A percentile compares a stretch with the other conserved stretches of the same genome.
phyloP scores from a whole-genome alignment of 1,284 basidiomycete genomes.

The Tilletia indica region DNA sequence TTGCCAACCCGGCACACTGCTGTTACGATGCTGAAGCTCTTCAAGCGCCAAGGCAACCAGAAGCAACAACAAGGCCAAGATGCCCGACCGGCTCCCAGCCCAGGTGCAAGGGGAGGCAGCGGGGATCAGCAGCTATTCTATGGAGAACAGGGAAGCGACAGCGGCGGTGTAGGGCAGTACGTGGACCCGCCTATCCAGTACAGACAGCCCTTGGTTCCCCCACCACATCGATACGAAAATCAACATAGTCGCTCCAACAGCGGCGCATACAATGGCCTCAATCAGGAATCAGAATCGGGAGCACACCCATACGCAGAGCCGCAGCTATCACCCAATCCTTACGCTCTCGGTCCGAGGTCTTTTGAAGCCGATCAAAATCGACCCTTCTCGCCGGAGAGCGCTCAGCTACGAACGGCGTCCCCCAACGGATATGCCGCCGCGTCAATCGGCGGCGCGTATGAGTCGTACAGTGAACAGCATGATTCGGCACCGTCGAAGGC shows the following conservation, averaged over 20 bases:
- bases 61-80: not conserved
- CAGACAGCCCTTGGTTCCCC: not conserved
- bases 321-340: not conserved
- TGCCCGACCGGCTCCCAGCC: not conserved
- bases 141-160: not conserved
- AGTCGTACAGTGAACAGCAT: not conserved
- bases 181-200: not conserved
- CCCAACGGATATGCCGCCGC: no score
- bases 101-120: not conserved
- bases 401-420: no score
- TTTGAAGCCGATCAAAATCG: no score
- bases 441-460: not conserved
- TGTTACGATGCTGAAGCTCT: slow-evolving; percentile 11
- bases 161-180: not conserved
- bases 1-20: not conserved
- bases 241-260: no score
- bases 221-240: no score
- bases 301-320: not conserved
- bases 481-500: not conserved
- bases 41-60: not conserved
- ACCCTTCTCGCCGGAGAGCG: no score
- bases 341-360: no score
- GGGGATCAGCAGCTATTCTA: not conserved
- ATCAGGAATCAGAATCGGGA: not conserved
- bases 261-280: not conserved